Conservation (phyloP, 2,329 filamentous ascomycete genomes). For the Sporothrix humicola region DNA sequence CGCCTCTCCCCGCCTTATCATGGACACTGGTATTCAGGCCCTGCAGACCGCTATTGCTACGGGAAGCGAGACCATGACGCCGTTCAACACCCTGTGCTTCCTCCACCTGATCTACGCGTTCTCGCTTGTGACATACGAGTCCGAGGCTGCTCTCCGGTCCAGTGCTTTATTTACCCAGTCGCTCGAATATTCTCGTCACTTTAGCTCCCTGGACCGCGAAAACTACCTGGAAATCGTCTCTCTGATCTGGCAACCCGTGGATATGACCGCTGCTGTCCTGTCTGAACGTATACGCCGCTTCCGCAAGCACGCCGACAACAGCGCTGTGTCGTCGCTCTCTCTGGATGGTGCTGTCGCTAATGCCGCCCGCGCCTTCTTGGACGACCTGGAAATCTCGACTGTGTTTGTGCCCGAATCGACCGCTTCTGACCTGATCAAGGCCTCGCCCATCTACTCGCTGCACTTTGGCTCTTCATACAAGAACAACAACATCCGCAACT, state of each 20-base stretch:
- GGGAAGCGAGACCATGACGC: slow-evolving; percentile 47
- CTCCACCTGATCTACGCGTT: slow-evolving; percentile 59
- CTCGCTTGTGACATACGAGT: slow-evolving; percentile 53
- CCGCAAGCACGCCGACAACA: slow-evolving; percentile 33
- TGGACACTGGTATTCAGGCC: slow-evolving; percentile 50
- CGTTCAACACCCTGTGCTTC: slow-evolving; percentile 57
- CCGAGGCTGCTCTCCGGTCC: slow-evolving; percentile 45
- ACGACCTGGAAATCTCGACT: slow-evolving; percentile 57
- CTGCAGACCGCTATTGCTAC: slow-evolving; percentile 49
- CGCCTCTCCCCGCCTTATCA: slow-evolving; percentile 50
- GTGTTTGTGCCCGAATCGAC: slow-evolving; percentile 44
- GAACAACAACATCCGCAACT: slow-evolving; percentile 36
- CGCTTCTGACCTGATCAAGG: slow-evolving; percentile 46
- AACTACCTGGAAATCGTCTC: slow-evolving; percentile 53
- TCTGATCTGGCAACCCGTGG: slow-evolving; percentile 56
- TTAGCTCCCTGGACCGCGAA: slow-evolving; percentile 48
- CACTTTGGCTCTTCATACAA: slow-evolving; percentile 47
- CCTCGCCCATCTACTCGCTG: slow-evolving; percentile 51
- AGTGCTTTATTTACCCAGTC: slow-evolving; percentile 55
- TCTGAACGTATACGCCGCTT: slow-evolving; percentile 41
- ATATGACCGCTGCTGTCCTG: slow-evolving; percentile 44
- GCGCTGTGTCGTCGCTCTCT: slow-evolving; percentile 37
- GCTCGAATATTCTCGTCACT: slow-evolving; percentile 50
- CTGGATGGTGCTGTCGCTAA: slow-evolving; percentile 49
- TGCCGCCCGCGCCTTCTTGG: slow-evolving; percentile 56